Base-by-base conservation (phyloP, 1,139 yeast genomes). In the Chernovozyma aurita region DNA sequence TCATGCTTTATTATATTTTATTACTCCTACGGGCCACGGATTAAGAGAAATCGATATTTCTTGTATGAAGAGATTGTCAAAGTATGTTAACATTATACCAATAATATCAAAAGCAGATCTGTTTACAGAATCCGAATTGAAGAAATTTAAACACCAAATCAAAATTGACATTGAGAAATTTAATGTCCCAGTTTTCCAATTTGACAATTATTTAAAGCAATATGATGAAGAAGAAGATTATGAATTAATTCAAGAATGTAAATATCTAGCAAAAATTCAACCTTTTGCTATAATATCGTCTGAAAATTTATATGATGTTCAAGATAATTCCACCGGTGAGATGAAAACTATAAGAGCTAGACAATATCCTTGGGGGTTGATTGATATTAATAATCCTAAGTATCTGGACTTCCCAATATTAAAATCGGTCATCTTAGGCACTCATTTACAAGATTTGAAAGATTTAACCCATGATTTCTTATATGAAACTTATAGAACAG, bases 221-320 rank as follows among this genome's bases (percentile, higher is more conserved):
- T 69, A 68, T 47, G 74, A 70, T 47, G 78, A 75, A 36, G 76
- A 73, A 39, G 79, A 77, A 40, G 90, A 82, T 57, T 65, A 71
- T 41, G 96, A 87, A 43, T 79, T 88, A 43, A 73, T 84, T 45
- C 90, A 85, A 52, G 90, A 90, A 49, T 85, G 90, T 54, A 77
- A 78, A 41, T 84, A 77, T 47, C 69, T 92, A 49, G 78, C 95
- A 39, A 73, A 76, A 22, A 64, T 82, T 48, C 73, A 87, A 44
- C 98, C 98, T 18, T 92, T 92, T 66, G 92, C 97, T 1, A 72
- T 90, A 27, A 82, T 90, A 47, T 85, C 95, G 5, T 82, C 95
- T 3, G 79, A 76, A 52, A 63, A 59, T 18, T 69, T 69, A 27
- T 65, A 59, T 43, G 82, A 77, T 47, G 57, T 68, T 31, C 57